Evolutionary conservation across 306 rosid species (phyloP), one percentile per base, ranked within the genome.

Genomic region (Coriaria nepalensis): DNA sequence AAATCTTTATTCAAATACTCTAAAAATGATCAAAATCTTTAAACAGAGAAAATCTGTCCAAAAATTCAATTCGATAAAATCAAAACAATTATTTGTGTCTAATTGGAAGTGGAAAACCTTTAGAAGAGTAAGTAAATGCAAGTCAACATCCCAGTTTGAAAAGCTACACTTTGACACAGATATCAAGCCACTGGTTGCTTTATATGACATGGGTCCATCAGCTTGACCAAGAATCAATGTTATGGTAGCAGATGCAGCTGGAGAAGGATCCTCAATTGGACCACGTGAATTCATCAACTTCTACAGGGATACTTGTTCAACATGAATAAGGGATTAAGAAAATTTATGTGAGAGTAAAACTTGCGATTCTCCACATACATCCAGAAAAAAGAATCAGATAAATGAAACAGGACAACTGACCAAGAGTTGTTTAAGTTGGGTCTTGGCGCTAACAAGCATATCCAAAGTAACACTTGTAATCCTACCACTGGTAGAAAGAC

Each of bases 201-300:
- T 79, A 73, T 70, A 85, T 14, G 95, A 79, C 76, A 79, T 61
- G 57, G 68, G 51, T 54, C 87, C 87, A 55, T 90, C 95, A 55
- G 70, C 68, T 62, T 82, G 87, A 60, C 98, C 84, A 10, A 80
- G 57, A 65, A 82, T 55, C 59, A 81, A 61, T 49, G 72, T 70
- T 67, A 78, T 81, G 71, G 76, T 67, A 40, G 94, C 94, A 51
- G 43, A 13, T 29, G 79, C 86, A 62, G 77, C 61, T 4, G 83
- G 95, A 61, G 98, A 85, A 69, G 98, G 98, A 73, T 90, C 98
- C 75, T 90, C 93, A 75, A 77, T 79, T 47, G 85, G 95, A 70
- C 85, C 93, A 56, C 74, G 74, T 53, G 84, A 79, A 61, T 74
- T 85, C 61, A 90, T 75, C 87, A 81, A 81, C 61, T 75, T 85